Base-by-base conservation (phyloP, 73 alveolate species). In the Paraurostyla sp. region DNA sequence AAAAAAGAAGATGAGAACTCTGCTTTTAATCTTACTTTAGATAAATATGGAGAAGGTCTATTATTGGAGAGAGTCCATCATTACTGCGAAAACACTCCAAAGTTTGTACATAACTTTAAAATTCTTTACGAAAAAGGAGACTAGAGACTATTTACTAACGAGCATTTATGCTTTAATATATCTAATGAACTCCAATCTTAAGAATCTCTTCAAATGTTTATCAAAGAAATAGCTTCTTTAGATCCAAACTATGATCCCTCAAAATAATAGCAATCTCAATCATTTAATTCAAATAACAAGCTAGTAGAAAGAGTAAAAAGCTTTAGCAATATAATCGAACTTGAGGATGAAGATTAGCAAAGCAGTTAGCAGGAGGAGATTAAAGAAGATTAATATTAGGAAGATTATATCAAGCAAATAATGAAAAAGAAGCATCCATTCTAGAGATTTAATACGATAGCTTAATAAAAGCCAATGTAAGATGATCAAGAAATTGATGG, bases 1-100 rank as follows among this genome's bases (percentile, higher is more conserved):
- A 15, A 45, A 22, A 18, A 45, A n/a, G 9, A 35, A 2, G 48
- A 73, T 0, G 35, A 46, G 6, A 36, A 73, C 13, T 6, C 18
- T 7, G 65, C 42, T 9, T 65, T 65, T 65, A 65, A 23, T 40
- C 23, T 65, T 9, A 6, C 41, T n/a, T 29, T 22, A 45, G 86
- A 73, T 9, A 73, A 29, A 25, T 20, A 3, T 11, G 48, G 71
- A 41, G 86, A 73, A 7, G 86, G 86, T 3, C 20, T 73, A 48
- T 30, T 73, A 11, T 45, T 73, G n/a, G 86, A 73, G 27, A 73
- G 86, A 73, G 86, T 68, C n/a, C 9, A 9, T 13, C 86, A 73
- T 73, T 73, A 73, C 33, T 73, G 86, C 46, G 71, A 73, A 48
- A 73, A 6, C 18, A 7, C n/a, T 38, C 48, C 9, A 6, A 49